A percentile compares a stretch with the other conserved stretches of the same genome.
Evolutionary conservation across 345 rosid species (phyloP).

Genomic region (Melaleuca quinquenervia): DNA sequence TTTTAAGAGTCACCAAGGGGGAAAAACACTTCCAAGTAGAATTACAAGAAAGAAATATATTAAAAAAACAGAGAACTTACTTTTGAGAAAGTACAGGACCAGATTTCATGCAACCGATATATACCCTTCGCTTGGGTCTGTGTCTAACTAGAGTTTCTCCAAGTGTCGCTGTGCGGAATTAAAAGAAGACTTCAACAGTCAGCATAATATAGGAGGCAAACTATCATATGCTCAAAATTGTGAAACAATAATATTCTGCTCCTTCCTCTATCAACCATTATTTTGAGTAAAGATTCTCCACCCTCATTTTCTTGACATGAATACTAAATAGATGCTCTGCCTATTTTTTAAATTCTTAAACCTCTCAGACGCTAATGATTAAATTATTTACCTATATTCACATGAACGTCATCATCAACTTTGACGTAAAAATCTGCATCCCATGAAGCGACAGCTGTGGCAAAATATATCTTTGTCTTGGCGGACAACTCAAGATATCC

Average conservation of each 20-base stretch:
- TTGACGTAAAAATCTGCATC: slow-evolving; percentile 96
- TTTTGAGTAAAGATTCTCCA: neutral
- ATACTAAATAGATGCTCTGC: neutral
- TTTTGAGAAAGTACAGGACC: slow-evolving; percentile 92
- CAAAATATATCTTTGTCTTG: slow-evolving; percentile 88
- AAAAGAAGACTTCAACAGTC: neutral
- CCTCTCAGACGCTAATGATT: neutral
- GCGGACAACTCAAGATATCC: slow-evolving; percentile 97
- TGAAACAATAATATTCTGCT: neutral
- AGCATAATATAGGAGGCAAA: neutral
- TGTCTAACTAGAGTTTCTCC: slow-evolving; percentile 87
- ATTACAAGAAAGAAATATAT: neutral
- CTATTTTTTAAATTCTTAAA: neutral
- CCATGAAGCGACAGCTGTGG: slow-evolving; percentile 80
- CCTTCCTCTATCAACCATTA: neutral
- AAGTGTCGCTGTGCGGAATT: slow-evolving; percentile 55
- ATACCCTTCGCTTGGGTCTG: slow-evolving; percentile 59
- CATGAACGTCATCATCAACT: slow-evolving; percentile 98
- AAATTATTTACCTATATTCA: slow-evolving; percentile 59
- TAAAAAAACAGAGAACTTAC: slow-evolving; percentile 23
- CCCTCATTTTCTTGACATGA: neutral
- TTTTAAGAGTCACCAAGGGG: neutral
- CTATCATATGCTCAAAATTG: neutral
- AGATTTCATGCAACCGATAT: slow-evolving; percentile 97
- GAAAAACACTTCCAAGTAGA: neutral